Base-by-base conservation (phyloP, 2,329 filamentous ascomycete species). In the Scolecobasidium constrictum region DNA sequence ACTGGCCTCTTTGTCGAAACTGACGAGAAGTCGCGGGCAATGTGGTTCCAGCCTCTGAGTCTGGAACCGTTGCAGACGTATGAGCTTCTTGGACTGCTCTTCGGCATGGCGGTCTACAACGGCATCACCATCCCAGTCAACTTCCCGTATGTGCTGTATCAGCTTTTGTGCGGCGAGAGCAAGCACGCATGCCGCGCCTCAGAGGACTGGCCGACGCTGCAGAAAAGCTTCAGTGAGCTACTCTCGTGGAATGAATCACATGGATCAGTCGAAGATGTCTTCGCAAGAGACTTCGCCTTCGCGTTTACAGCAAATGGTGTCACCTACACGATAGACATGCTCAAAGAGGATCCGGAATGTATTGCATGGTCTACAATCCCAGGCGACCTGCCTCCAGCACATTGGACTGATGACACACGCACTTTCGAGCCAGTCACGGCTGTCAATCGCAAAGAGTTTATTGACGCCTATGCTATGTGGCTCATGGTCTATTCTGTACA, bases 61-160 rank as follows among this genome's bases (percentile, higher is more conserved):
- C 64, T 86, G 5, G 87, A 93, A 47, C 85, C 86, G 2, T 68
- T 84, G 5, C 92, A 90, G 76, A 92, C 92, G 56, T 96, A 84
- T 53, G 86, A 96, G 59, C 73, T 96, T 16, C 69, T 95, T 22
- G 92, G 92, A 1, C 63, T 95, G 9, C 65, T 96, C n/a, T 72
- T 95, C 49, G 93, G 85, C 1, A 70, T 98, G 15, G 92, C 92
- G 4, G 67, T 96, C 4, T 95, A 92, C 64, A 98, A 98, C 51
- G 90, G 90, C 1, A 69, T 96, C 18, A 94, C 88, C 0, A 68
- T 98, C 1, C 92, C 92, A 0, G 73, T 96, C 34, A 94, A 83
- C 1, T 92, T 98, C 47, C 92, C 92, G 1, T 73, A 77, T 45
- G 84, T 81, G 0, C 72, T 98, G 3, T 98, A 98, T 62, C 74